Evolutionary conservation across 306 rosid genomes (phyloP), one percentile per base, ranked within the genome.

Genomic region (Ormosia emarginata): DNA sequence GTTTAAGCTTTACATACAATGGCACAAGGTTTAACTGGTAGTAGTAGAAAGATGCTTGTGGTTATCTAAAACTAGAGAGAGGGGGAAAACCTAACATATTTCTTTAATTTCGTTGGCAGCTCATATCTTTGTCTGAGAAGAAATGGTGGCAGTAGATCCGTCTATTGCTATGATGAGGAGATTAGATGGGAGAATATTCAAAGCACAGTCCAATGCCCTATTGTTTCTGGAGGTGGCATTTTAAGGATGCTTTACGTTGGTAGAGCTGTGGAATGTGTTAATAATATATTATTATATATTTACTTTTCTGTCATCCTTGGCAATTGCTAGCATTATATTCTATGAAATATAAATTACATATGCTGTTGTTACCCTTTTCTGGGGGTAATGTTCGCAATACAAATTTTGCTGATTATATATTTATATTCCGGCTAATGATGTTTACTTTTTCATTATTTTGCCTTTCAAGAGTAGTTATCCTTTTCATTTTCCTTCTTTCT

Each of bases 91-190:
- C 77, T 86, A 50, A 83, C 66, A 71, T 30, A 17, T 82, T 79
- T 83, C 4, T 74, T 85, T 63, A 44, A 49, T 87, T 86, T 86
- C 49, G 50, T 76, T 90, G 70, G 78, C 97, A 94, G 98, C 94
- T 94, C 7, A 84, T 92, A 85, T 94, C 97, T 43, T 81, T 92
- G 83, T 92, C 91, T 8, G 97, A 88, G 91, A 90, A 90, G 89
- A 94, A 87, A 81, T 85, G 90, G 94, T 84, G 91, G 91, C 77
- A 71, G 79, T 85, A 79, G 82, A 68, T 67, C 24, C 41, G 10
- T 13, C 37, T 33, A 41, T 44, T 18, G 77, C 76, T 74, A 4
- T 61, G 59, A 49, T 29, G 36, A 75, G 14, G 37, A 58, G 36
- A 39, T 63, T 63, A 40, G 36, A 56, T 57, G 63, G 79, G 55